phyloP scores from a whole-genome alignment of 345 rosid genomes.

The Carallia brachiata region DNA sequence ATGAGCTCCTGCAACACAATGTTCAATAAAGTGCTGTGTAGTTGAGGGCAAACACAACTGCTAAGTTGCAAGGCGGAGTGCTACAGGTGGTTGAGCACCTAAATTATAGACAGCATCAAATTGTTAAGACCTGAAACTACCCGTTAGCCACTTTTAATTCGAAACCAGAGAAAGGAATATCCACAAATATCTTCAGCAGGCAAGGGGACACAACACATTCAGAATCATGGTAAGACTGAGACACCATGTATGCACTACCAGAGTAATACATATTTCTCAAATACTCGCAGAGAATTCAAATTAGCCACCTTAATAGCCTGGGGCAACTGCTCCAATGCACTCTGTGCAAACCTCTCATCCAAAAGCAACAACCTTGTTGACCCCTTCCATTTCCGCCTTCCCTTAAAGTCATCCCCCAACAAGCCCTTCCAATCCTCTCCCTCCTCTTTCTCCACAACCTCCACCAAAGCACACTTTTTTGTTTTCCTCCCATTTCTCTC shows the following conservation, averaged over 20 bases:
- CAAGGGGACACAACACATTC: not conserved
- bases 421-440: conserved; percentile 60
- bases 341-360: conserved; percentile 61
- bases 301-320: conserved; percentile 77
- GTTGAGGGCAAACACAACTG: not conserved
- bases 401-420: conserved; percentile 63
- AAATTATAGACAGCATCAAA: not conserved
- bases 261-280: not conserved
- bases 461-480: conserved; percentile 47
- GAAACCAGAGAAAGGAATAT: too few species aligned
- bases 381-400: conserved; percentile 67
- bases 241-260: not conserved
- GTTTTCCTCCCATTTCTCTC: conserved; percentile 22
- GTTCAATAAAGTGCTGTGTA: not conserved
- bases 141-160: too few species aligned
- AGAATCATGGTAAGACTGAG: conserved; percentile 4
- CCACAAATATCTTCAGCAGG: not conserved
- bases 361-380: conserved; percentile 86
- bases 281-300: conserved; percentile 20
- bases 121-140: not conserved
- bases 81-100: not conserved
- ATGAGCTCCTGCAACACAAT: not conserved
- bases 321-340: conserved; percentile 61
- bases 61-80: not conserved
- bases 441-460: conserved; percentile 52